Evolutionary conservation across 129 eudicot genomes (phyloP), one percentile per base, ranked within the genome.

Genomic region (Helichrysum umbraculigerum): DNA sequence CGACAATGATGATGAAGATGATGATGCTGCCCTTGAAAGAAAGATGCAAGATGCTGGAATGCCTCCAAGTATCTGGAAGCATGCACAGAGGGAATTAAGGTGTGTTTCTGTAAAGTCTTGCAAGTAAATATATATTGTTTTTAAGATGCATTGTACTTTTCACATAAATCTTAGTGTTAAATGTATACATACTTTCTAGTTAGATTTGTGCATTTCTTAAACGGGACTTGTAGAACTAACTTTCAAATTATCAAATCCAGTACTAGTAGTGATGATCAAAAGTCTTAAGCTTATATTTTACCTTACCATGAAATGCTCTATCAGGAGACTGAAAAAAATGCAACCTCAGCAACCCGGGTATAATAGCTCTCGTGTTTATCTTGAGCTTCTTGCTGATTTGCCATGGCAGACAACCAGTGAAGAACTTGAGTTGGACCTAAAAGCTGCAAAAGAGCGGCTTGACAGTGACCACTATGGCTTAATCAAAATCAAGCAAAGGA

Each of bases 301-400:
- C 56, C 65, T 78, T 50, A 17, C 9, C 39, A 6, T 34, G 35
- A 73, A 73, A 34, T 84, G 68, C 63, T 78, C 33, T 73, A 58
- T 50, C 87, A 93, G 98, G 98, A 89, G 96, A 78, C 89, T 93
- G 20, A 93, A 93, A 80, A 93, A 90, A 78, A 93, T 93, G 98
- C 98, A 93, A 86, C 96, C 98, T 76, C 97, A 90, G 79, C 98
- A 90, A 88, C 98, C 97, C 57, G 98, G 97, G 47, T 93, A 90
- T 70, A 90, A 87, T 57, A 93, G 98, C 82, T 90, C 97, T 17
- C 96, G 97, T 41, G 96, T 90, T 35, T 93, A 93, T 79, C 88
- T 93, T 73, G 98, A 93, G 68, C 89, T 88, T 80, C 97, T 93
- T 86, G 96, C 97, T 61, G 98, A 93, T 71, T 94, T 93, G 61